Conservation (phyloP, 2,329 filamentous ascomycete species). For the Didymella keratinophila region DNA sequence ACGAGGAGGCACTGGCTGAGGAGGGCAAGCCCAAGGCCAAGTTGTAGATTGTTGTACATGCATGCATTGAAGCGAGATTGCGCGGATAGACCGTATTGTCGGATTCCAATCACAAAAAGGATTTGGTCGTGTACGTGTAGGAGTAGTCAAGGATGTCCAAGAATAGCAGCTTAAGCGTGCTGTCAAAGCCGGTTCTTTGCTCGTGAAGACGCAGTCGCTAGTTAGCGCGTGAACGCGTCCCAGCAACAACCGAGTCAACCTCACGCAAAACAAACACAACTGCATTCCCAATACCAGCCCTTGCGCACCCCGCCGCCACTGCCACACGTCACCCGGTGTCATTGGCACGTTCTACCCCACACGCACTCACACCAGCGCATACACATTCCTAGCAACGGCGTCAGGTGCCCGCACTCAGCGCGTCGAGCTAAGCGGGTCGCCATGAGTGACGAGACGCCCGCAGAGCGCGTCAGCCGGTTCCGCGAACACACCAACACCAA, state of each 20-base stretch:
- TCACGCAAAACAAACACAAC: slow-evolving; percentile 13
- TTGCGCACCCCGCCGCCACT: slow-evolving; percentile 5
- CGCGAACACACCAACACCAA: slow-evolving; percentile 43
- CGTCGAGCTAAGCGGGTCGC: not conserved
- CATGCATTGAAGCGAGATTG: slow-evolving; percentile 12
- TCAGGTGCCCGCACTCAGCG: not conserved
- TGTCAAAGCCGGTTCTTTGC: not conserved
- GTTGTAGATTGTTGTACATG: slow-evolving; percentile 52
- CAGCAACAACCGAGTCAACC: slow-evolving; percentile 8
- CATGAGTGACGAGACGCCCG: slow-evolving; percentile 30
- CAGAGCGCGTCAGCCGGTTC: slow-evolving; percentile 38
- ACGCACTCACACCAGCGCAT: not conserved
- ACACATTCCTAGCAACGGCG: not conserved
- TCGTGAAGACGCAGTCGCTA: not conserved
- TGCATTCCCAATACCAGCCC: not conserved
- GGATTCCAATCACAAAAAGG: not conserved
- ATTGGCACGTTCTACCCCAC: slow-evolving; percentile 9
- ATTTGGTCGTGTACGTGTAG: not conserved
- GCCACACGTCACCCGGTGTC: not conserved
- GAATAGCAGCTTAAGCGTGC: not conserved
- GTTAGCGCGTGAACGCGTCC: slow-evolving; percentile 1
- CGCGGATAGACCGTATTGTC: not conserved
- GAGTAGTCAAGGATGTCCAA: not conserved
- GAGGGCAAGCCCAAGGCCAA: slow-evolving; percentile 54
- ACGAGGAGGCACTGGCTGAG: slow-evolving; percentile 61